Base-by-base conservation (phyloP, 1,284 basidiomycete species). In the Pseudozyma pruni region DNA sequence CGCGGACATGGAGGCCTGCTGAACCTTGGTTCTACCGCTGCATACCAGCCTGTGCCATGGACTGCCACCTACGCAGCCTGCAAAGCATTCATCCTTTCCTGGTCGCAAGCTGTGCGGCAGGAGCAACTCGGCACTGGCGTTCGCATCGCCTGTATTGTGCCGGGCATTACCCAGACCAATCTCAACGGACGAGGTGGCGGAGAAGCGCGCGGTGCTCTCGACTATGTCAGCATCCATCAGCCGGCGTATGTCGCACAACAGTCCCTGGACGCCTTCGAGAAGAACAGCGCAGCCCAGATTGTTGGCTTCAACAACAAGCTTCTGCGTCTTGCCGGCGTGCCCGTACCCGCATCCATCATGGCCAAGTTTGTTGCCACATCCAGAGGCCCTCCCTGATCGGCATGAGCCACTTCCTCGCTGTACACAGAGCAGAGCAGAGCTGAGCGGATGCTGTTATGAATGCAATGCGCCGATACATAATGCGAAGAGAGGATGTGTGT, bases 271-370 rank as follows among this genome's bases (percentile, higher is more conserved):
- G 46, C 46, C 16, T 48, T n/a, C 34, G 46, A 48, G 34, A 13
- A 27, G 8, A 48, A 48, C 22, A 39, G 34, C 22, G 34, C 46
- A 31, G 35, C 33, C 8, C 4, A 38, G 34, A 39, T 48, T 22
- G 22, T 48, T 37, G 46, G 46, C 14, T 11, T 48, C 33, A 48
- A 48, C 35, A 48, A 48, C 46, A 38, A 39, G 46, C 34, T 48
- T 25, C 34, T 48, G 4, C 34, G 35, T 11, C n/a, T 39, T 4
- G 23, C 46, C 14, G 35, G 23, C 1, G 35, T 38, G 19, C 32
- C 33, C 2, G 20, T 46, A 17, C 46, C 34, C 9, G 46, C 46
- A 11, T 38, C 34, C 4, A 17, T 27, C 22, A 37, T 39, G 33
- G 46, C 35, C 14, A 8, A 7, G 13, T 10, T 48, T 17, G 35